phyloP scores from a whole-genome alignment of 1,139 yeast genomes.

The Yamadazyma trypodendri region DNA sequence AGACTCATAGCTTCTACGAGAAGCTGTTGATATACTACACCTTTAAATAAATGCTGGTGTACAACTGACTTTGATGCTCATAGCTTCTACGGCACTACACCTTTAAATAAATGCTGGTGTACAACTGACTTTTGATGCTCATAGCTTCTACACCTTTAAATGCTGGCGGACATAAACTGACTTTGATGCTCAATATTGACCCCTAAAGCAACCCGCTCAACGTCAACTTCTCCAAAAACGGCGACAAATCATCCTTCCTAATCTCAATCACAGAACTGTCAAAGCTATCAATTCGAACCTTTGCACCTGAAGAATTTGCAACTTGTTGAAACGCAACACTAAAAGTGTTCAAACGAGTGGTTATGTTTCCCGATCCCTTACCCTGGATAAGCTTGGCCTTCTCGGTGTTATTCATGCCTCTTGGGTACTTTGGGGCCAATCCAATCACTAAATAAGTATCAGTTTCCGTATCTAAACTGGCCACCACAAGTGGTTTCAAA shows the following conservation, averaged over 20 bases:
- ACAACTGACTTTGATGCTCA: too few relatives aligned
- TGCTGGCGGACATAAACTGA: too few relatives aligned
- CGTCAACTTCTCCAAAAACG: conserved; percentile 77
- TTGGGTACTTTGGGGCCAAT: conserved; percentile 76
- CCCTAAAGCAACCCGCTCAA: conserved; percentile 37
- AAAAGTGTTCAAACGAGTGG: conserved; percentile 66
- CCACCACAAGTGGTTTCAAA: conserved; percentile 81
- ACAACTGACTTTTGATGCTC: too few relatives aligned
- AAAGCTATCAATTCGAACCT: conserved; percentile 88
- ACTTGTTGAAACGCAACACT: conserved; percentile 89
- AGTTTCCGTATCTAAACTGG: conserved; percentile 71
- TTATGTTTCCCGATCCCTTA: conserved; percentile 18
- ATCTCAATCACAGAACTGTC: conserved; percentile 93
- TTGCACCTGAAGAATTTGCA: conserved; percentile 80
- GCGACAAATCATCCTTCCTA: conserved; percentile 79
- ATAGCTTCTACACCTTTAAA: too few relatives aligned
- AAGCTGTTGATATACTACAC: too few relatives aligned
- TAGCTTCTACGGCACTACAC: too few relatives aligned
- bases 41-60: too few relatives aligned
- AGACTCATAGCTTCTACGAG: too few relatives aligned
- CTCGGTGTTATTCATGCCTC: conserved; percentile 52
- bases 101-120: too few relatives aligned
- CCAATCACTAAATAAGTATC: conserved; percentile 90
- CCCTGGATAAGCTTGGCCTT: conserved; percentile 36
- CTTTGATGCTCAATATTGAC: too few relatives aligned